phyloP scores from a whole-genome alignment of 371 early-diverging fungal genomes.

The Mucor indicus region DNA sequence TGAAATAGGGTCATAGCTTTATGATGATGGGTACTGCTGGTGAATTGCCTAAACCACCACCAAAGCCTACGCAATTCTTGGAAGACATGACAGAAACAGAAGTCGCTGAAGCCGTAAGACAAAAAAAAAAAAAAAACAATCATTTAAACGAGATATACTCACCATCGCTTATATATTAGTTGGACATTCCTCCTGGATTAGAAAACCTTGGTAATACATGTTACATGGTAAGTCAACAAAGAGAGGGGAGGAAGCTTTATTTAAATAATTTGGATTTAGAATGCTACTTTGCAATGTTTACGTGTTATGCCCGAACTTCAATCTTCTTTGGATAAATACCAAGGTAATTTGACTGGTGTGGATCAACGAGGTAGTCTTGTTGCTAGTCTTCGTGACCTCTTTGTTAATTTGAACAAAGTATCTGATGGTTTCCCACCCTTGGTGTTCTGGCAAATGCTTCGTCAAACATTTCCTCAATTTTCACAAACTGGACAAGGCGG shows the following conservation, averaged over 20 bases:
- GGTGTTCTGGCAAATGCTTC: constrained; percentile 79
- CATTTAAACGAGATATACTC: not conserved
- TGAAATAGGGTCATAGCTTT: constrained; percentile 55
- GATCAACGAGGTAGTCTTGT: constrained; percentile 64
- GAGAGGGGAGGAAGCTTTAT: not conserved
- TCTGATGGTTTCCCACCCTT: constrained; percentile 78
- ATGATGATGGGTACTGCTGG: constrained; percentile 97
- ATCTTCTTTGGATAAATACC: constrained; percentile 53
- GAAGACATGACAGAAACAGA: constrained; percentile 93
- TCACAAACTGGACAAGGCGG: constrained; percentile 70
- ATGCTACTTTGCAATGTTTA: constrained; percentile 95
- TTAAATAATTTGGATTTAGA: constrained; percentile 40
- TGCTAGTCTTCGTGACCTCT: constrained; percentile 71
- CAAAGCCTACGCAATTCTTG: constrained; percentile 69
- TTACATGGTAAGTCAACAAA: constrained; percentile 71
- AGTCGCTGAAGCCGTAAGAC: constrained; percentile 76
- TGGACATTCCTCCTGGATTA: constrained; percentile 87
- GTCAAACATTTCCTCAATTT: constrained; percentile 85
- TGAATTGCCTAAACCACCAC: constrained; percentile 78
- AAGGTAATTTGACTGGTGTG: constrained; percentile 29
- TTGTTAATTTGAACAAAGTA: constrained; percentile 63
- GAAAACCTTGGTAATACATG: constrained; percentile 98
- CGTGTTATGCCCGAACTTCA: constrained; percentile 86
- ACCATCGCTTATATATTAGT: constrained; percentile 25
- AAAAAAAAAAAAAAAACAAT: not conserved